These are phyloP conservation scores for Gastrolobium bilobum DNA, from an alignment of 306 rosid species.

Conservation along the genomic window DNA sequence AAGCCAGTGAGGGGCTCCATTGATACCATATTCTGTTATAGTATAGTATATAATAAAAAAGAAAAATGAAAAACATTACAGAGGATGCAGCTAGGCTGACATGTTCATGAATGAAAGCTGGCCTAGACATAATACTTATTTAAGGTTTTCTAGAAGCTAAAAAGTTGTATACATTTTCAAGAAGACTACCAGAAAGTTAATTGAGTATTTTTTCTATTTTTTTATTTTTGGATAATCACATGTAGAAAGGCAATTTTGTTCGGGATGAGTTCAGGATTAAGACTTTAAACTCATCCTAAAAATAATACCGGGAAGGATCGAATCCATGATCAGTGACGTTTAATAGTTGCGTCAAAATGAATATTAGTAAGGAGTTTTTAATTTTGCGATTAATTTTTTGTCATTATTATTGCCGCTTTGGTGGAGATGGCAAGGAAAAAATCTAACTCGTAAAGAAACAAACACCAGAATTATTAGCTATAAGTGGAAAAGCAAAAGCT, in stretches of 20 bases:
- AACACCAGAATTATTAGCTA: constrained; percentile 7
- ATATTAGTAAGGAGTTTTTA: neutral
- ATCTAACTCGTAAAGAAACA: neutral
- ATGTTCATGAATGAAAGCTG: neutral
- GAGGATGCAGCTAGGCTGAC: neutral
- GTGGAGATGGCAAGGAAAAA: neutral
- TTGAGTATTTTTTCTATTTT: neutral
- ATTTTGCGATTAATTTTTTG: neutral
- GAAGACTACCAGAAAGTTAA: neutral
- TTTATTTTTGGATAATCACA: too few relatives aligned
- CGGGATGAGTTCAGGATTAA: too few relatives aligned
- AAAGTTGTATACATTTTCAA: neutral
- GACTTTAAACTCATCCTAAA: too few relatives aligned
- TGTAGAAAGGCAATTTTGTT: too few relatives aligned
- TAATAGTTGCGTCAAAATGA: constrained; percentile 10
- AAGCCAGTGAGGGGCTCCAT: constrained; percentile 22
- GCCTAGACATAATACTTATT: neutral
- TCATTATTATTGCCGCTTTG: neutral
- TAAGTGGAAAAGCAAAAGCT: neutral
- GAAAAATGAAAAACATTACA: neutral
- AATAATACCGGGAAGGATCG: too few relatives aligned
- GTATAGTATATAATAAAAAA: neutral
- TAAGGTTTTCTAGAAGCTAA: neutral
- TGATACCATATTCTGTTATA: neutral
- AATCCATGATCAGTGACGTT: neutral